Percentiles rank a stretch among this genome's conserved stretches.
phyloP scores from a whole-genome alignment of 176 grass and related monocot genomes.

The Guadua angustifolia region DNA sequence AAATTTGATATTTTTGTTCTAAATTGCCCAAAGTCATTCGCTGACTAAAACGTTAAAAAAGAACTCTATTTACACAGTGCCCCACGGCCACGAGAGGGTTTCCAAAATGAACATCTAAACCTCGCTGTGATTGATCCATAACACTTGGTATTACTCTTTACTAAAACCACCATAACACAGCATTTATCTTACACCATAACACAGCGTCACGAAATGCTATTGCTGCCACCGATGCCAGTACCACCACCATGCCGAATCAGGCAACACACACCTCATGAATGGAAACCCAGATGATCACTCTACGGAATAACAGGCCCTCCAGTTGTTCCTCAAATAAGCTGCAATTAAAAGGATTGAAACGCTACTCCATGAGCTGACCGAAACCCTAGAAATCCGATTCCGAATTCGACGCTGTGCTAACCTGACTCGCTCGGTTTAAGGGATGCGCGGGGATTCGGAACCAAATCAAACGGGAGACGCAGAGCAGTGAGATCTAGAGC shows the following conservation, averaged over 20 bases:
- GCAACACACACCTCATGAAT: background rate
- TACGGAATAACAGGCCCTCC: background rate
- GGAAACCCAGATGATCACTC: background rate
- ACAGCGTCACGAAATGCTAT: conserved; percentile 1
- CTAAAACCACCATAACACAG: background rate
- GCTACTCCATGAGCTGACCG: background rate
- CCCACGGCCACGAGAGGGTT: too few relatives aligned
- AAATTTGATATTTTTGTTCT: background rate
- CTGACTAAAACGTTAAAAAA: background rate
- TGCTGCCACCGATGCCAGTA: background rate
- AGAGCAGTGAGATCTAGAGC: conserved; percentile 35
- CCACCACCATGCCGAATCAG: background rate
- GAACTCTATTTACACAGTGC: background rate
- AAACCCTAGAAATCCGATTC: conserved; percentile 36
- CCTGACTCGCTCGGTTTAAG: background rate
- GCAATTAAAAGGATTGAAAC: background rate
- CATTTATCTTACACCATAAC: conserved; percentile 13
- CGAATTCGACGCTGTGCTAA: background rate
- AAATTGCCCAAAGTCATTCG: background rate
- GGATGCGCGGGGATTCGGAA: background rate
- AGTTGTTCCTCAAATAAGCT: background rate
- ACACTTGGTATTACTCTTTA: background rate
- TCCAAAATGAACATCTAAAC: conserved; percentile 4
- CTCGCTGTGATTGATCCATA: background rate
- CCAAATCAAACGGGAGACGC: background rate